Percentiles rank a stretch among this genome's conserved stretches.
These are phyloP conservation scores for Micractinium conductrix DNA, from an alignment of 139 green algal species.

Conservation along the genomic window DNA sequence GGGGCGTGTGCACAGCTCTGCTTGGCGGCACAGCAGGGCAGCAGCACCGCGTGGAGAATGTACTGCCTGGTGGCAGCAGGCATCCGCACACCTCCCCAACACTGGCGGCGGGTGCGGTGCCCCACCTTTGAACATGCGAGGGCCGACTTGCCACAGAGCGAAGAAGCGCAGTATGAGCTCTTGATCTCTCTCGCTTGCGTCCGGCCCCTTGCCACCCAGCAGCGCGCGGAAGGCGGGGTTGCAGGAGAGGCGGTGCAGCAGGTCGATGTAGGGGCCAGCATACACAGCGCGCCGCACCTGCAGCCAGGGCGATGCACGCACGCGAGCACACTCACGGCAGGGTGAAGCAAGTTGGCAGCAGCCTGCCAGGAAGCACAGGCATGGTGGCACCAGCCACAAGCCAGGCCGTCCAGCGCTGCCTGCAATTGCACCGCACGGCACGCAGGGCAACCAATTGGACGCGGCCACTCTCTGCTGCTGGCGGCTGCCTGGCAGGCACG, in stretches of 20 bases:
- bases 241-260: neutral
- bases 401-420: no score
- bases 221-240: neutral
- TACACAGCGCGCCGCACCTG: constrained; percentile 3
- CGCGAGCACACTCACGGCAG: neutral
- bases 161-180: constrained; percentile 1
- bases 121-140: neutral
- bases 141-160: neutral
- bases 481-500: no score
- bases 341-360: neutral
- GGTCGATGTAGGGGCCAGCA: neutral
- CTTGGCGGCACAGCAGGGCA: no score
- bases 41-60: neutral
- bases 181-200: neutral
- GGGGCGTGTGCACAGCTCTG: no score
- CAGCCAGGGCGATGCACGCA: neutral
- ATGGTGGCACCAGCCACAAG: no score
- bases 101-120: neutral
- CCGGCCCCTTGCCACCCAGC: neutral
- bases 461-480: no score
- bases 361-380: no score
- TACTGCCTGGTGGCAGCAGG: neutral
- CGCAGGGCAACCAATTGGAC: no score
- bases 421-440: no score
- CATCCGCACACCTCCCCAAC: neutral